Conservation (phyloP, 257 asterid genomes). For the Petunia secreta region DNA sequence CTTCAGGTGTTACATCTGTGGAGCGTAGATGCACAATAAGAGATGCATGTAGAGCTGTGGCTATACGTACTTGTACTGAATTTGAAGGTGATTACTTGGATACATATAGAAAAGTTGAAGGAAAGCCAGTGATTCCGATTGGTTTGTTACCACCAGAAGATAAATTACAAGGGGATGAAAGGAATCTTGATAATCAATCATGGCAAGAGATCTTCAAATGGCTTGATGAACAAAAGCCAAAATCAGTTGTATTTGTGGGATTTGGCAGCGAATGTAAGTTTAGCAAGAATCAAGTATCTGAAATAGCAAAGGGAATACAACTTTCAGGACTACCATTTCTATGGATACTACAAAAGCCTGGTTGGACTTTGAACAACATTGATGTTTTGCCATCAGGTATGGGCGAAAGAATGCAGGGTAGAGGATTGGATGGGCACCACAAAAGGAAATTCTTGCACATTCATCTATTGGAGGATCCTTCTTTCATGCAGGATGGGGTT, state of each 20-base stretch:
- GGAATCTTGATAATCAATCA: neutral
- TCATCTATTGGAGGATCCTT: neutral
- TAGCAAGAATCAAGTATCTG: slow-evolving; percentile 26
- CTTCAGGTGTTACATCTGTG: too few relatives aligned
- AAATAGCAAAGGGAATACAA: slow-evolving; percentile 36
- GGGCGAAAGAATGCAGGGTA: too few relatives aligned
- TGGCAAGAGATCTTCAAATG: slow-evolving; percentile 27
- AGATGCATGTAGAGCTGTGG: neutral
- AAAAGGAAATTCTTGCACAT: neutral
- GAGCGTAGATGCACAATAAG: too few relatives aligned
- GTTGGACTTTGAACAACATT: neutral
- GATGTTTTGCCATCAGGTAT: slow-evolving; percentile 26
- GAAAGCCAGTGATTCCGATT: slow-evolving; percentile 24
- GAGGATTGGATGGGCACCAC: neutral
- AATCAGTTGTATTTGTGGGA: slow-evolving; percentile 35
- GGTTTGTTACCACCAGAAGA: slow-evolving; percentile 34
- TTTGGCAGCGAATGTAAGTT: slow-evolving; percentile 25
- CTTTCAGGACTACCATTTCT: slow-evolving; percentile 34
- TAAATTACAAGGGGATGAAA: slow-evolving; percentile 15
- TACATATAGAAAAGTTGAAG: neutral
- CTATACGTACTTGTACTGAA: neutral
- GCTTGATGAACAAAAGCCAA: slow-evolving; percentile 33
- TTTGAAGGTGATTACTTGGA: neutral
- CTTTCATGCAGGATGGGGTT: slow-evolving; percentile 46
- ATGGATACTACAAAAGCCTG: slow-evolving; percentile 30